Evolutionary conservation across 805 yeast genomes (phyloP).

Genomic region (Yarrowia bubula): DNA sequence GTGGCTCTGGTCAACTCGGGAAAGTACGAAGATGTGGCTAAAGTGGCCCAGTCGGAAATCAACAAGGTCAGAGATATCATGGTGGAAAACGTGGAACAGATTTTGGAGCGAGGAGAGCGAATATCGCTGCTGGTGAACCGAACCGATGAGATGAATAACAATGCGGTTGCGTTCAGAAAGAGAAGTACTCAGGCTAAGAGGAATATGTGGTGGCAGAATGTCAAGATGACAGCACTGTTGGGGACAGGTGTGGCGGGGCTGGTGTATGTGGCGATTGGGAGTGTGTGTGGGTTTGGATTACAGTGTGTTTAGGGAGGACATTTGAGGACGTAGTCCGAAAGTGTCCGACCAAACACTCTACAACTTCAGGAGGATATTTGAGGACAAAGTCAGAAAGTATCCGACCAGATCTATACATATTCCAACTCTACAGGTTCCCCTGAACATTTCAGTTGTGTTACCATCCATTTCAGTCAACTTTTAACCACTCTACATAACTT

Average conservation of each 20-base stretch:
- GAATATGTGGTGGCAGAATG: constrained; percentile 65
- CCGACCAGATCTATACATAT: too few relatives aligned
- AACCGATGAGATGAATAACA: constrained; percentile 67
- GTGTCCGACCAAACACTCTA: not conserved
- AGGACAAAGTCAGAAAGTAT: too few relatives aligned
- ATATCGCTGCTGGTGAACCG: constrained; percentile 71
- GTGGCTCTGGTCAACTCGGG: constrained; percentile 30
- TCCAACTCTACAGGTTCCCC: too few relatives aligned
- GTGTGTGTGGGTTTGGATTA: constrained; percentile 21
- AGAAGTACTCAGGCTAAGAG: constrained; percentile 62
- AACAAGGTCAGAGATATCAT: constrained; percentile 64
- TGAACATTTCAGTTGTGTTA: too few relatives aligned
- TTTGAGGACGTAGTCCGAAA: not conserved
- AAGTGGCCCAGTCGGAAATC: constrained; percentile 47
- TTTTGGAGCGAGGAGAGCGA: constrained; percentile 76
- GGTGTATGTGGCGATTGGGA: not conserved
- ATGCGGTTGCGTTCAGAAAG: constrained; percentile 67
- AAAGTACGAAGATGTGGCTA: constrained; percentile 33
- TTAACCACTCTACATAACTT: too few relatives aligned
- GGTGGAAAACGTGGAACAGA: constrained; percentile 69
- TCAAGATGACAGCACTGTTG: constrained; percentile 31
- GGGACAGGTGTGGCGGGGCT: constrained; percentile 5
- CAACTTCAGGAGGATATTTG: too few relatives aligned
- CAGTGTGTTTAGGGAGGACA: constrained; percentile 10
- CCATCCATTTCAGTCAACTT: too few relatives aligned